These are phyloP conservation scores for Sporisorium graminicola DNA, from an alignment of 1,284 basidiomycete genomes.

Conservation along the genomic window DNA sequence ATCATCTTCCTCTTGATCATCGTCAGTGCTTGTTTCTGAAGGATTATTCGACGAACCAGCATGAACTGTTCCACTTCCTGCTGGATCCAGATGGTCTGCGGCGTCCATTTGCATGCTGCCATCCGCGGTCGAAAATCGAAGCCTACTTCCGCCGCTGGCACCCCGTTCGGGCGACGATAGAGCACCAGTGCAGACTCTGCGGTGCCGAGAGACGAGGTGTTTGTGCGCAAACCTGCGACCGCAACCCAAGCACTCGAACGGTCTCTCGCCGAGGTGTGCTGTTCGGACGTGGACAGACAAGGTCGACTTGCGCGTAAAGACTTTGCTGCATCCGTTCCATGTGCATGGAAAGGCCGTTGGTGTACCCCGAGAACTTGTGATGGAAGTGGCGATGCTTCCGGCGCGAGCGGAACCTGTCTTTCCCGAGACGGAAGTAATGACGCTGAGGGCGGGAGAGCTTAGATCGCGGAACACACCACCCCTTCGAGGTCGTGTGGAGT, in stretches of 20 bases:
- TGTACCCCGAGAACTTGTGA: slow-evolving; percentile 7
- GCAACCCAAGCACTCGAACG: slow-evolving; percentile 49
- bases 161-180: slow-evolving; percentile 17
- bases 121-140: slow-evolving; percentile 27
- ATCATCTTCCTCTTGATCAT: background rate
- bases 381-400: slow-evolving; percentile 27
- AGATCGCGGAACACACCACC: slow-evolving; percentile 41
- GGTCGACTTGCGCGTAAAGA: slow-evolving; percentile 41
- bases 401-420: slow-evolving; percentile 21
- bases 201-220: slow-evolving; percentile 51
- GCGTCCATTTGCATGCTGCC: background rate
- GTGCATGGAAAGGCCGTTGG: slow-evolving; percentile 24
- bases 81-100: slow-evolving; percentile 4
- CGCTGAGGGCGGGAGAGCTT: slow-evolving; percentile 37
- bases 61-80: background rate
- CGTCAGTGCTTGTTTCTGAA: background rate
- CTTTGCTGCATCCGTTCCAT: slow-evolving; percentile 47
- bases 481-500: slow-evolving; percentile 26
- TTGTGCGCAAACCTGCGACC: slow-evolving; percentile 52
- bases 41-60: background rate
- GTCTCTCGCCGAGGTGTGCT: slow-evolving; percentile 48
- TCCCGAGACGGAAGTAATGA: slow-evolving; percentile 17
- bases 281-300: slow-evolving; percentile 50
- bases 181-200: slow-evolving; percentile 23
- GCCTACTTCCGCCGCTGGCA: slow-evolving; percentile 19